Percentiles rank a stretch among this genome's conserved stretches.
These are phyloP conservation scores for Aschersonia sp. DNA, from an alignment of 2,329 filamentous ascomycete species.

Conservation along the genomic window DNA sequence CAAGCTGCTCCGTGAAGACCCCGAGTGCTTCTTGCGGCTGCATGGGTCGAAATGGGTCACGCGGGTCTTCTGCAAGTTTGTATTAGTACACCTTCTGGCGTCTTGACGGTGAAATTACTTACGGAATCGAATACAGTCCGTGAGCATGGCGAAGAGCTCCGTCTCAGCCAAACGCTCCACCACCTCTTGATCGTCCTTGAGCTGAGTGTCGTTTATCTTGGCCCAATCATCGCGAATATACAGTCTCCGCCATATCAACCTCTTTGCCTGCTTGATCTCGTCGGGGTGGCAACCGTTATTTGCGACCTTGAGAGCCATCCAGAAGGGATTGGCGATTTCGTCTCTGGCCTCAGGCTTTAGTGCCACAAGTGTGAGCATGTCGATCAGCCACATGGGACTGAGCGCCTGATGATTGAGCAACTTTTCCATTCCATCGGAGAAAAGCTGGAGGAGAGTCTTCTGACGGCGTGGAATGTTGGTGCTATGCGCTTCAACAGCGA, in stretches of 20 bases:
- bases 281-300: slow-evolving; percentile 39
- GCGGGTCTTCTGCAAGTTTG: slow-evolving; percentile 21
- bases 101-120: slow-evolving; percentile 17
- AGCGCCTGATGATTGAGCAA: slow-evolving; percentile 62
- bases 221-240: slow-evolving; percentile 78
- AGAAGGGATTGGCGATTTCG: slow-evolving; percentile 56
- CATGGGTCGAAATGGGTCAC: slow-evolving; percentile 28
- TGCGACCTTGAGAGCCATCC: slow-evolving; percentile 51
- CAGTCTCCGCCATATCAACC: slow-evolving; percentile 74
- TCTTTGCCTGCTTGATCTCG: slow-evolving; percentile 42
- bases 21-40: slow-evolving; percentile 40
- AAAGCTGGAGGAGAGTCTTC: slow-evolving; percentile 53
- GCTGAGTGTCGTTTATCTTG: slow-evolving; percentile 60
- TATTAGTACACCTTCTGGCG: not conserved
- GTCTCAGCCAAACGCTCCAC: slow-evolving; percentile 49
- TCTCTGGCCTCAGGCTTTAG: slow-evolving; percentile 32
- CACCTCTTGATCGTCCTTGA: slow-evolving; percentile 57
- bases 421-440: slow-evolving; percentile 55
- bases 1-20: slow-evolving; percentile 46
- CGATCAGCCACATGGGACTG: slow-evolving; percentile 49
- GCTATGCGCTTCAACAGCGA: slow-evolving; percentile 58
- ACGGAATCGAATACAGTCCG: slow-evolving; percentile 51
- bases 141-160: slow-evolving; percentile 52
- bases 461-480: slow-evolving; percentile 40
- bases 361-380: slow-evolving; percentile 63